Percentiles rank a stretch among this genome's conserved stretches.
Evolutionary conservation across 2,329 filamentous ascomycete genomes (phyloP).

Genomic region (Akanthomyces muscarius): DNA sequence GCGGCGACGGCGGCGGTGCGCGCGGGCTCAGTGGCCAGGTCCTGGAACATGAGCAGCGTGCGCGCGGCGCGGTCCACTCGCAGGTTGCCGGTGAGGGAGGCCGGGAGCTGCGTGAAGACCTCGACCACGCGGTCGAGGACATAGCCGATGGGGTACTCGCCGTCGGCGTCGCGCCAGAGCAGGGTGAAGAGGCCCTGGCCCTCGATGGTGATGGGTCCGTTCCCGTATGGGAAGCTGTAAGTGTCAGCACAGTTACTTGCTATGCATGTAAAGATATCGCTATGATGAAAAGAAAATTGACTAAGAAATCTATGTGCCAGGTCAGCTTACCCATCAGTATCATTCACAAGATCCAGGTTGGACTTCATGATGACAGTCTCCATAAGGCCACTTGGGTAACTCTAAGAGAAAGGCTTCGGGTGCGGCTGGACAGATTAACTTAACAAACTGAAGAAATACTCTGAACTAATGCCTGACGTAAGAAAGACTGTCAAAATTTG

Average conservation of each 20-base stretch:
- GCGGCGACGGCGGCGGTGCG: conserved; percentile 54
- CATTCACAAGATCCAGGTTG: conserved; percentile 50
- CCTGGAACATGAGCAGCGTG: conserved; percentile 60
- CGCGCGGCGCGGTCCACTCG: conserved; percentile 54
- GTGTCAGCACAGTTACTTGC: not conserved
- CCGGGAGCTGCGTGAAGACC: conserved; percentile 45
- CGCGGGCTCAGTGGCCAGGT: conserved; percentile 52
- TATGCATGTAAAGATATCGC: not conserved
- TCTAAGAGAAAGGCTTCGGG: too few relatives aligned
- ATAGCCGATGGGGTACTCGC: conserved; percentile 61
- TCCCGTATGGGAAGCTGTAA: conserved; percentile 71
- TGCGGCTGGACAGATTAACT: too few relatives aligned
- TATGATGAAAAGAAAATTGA: not conserved
- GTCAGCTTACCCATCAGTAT: conserved; percentile 50
- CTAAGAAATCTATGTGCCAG: not conserved
- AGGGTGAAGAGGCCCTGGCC: conserved; percentile 60
- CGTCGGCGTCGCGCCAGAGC: conserved; percentile 58
- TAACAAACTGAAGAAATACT: too few relatives aligned
- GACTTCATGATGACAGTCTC: conserved; percentile 22
- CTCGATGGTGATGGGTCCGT: conserved; percentile 56
- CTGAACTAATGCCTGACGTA: not conserved
- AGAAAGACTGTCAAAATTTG: not conserved
- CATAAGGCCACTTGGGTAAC: not conserved
- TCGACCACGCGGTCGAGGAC: conserved; percentile 49
- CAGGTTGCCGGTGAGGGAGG: conserved; percentile 56